These are phyloP conservation scores for Coniophora puteana DNA, from an alignment of 1,284 basidiomycete genomes.

Conservation along the genomic window DNA sequence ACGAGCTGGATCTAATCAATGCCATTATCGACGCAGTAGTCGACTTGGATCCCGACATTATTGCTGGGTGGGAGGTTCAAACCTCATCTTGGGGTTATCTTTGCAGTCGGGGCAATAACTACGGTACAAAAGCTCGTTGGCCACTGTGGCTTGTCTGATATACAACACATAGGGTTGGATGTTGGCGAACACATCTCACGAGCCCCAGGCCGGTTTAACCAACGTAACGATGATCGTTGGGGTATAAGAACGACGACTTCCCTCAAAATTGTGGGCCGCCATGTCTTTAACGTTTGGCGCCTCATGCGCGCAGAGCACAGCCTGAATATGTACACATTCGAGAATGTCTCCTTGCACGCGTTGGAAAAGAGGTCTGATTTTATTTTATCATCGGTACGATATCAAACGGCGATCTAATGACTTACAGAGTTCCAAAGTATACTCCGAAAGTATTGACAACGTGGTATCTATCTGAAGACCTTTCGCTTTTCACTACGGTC, in stretches of 20 bases:
- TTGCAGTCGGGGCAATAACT: constrained; percentile 58
- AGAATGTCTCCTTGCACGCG: constrained; percentile 85
- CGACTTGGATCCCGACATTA: constrained; percentile 86
- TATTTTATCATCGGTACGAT: not conserved
- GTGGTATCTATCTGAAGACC: constrained; percentile 66
- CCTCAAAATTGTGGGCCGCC: constrained; percentile 83
- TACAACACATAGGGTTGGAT: constrained; percentile 55
- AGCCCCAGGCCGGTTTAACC: constrained; percentile 50
- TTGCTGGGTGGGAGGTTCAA: constrained; percentile 93
- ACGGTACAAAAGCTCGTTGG: constrained; percentile 43
- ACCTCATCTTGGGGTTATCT: constrained; percentile 90
- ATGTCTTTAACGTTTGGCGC: constrained; percentile 92
- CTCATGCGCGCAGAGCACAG: constrained; percentile 86
- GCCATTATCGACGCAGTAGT: constrained; percentile 72
- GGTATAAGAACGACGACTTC: constrained; percentile 74
- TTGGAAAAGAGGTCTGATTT: constrained; percentile 63
- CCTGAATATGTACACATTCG: constrained; percentile 83
- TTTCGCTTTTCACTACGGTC: constrained; percentile 52
- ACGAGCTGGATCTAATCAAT: constrained; percentile 85
- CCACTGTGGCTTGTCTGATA: no score
- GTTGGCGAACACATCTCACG: constrained; percentile 67
- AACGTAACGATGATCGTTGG: constrained; percentile 65
- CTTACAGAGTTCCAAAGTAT: constrained; percentile 73
- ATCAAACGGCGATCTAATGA: constrained; percentile 1
- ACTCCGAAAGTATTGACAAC: constrained; percentile 61